A percentile compares a stretch with the other conserved stretches of the same genome.
Evolutionary conservation across 2,329 filamentous ascomycete species (phyloP).

Genomic region (Neoascochyta sp.): DNA sequence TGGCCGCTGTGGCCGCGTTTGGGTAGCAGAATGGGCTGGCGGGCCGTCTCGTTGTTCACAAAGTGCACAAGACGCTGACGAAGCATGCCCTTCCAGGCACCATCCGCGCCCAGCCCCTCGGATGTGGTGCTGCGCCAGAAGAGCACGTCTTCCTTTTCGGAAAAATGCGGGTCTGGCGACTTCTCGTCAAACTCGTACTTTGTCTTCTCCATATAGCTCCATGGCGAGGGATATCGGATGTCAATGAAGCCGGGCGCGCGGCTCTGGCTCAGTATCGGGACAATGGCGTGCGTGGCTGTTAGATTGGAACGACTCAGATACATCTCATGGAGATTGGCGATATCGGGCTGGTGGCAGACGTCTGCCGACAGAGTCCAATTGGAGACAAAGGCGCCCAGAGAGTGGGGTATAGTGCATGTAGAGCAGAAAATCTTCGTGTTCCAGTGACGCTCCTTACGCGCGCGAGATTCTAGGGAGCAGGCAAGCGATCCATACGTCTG

Average conservation of each 20-base stretch:
- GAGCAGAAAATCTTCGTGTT: conserved; percentile 63
- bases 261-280: conserved; percentile 72
- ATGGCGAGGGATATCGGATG: conserved; percentile 66
- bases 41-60: conserved; percentile 29
- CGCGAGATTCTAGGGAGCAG: conserved; percentile 61
- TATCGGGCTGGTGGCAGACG: conserved; percentile 73
- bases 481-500: conserved; percentile 46
- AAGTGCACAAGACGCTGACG: conserved; percentile 70
- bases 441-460: conserved; percentile 59
- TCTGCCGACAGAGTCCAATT: conserved; percentile 64
- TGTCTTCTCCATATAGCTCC: conserved; percentile 60
- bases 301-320: conserved; percentile 62
- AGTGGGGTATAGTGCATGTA: conserved; percentile 61
- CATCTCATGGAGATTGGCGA: conserved; percentile 70
- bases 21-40: conserved; percentile 32
- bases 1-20: conserved; percentile 49
- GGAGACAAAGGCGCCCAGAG: conserved; percentile 61
- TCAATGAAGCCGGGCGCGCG: conserved; percentile 71
- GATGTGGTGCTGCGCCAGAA: conserved; percentile 71
- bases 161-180: conserved; percentile 54
- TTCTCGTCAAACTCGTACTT: conserved; percentile 51
- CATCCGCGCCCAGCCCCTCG: conserved; percentile 51
- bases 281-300: conserved; percentile 60
- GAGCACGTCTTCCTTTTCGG: conserved; percentile 60
- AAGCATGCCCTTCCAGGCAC: conserved; percentile 63